Percentiles rank a stretch among this genome's conserved stretches.
Conservation (phyloP, 169 alveolate species). For the Plasmodium adleri region DNA sequence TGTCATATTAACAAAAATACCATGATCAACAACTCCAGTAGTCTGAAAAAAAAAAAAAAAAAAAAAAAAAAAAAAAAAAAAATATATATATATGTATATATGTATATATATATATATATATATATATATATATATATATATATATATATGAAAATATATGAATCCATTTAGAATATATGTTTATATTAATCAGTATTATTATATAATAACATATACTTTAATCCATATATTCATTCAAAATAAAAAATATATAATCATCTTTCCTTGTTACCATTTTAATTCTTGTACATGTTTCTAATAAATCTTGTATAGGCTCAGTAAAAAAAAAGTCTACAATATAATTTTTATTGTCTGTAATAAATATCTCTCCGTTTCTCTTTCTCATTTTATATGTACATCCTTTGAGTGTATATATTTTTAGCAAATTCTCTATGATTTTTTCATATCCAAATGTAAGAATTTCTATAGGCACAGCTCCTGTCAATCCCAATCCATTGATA, state of each 20-base stretch:
- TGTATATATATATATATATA: background rate
- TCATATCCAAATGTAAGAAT: slow-evolving; percentile 80
- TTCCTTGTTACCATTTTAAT: slow-evolving; percentile 71
- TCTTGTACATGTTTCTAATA: slow-evolving; percentile 59
- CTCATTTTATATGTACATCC: slow-evolving; percentile 76
- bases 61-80: background rate
- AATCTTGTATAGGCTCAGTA: slow-evolving; percentile 71
- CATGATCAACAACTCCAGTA: slow-evolving; percentile 88
- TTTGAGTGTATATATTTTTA: slow-evolving; percentile 34
- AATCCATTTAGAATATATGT: background rate
- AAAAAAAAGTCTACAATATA: slow-evolving; percentile 82
- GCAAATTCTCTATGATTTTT: slow-evolving; percentile 66
- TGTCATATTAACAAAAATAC: slow-evolving; percentile 86
- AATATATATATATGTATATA: background rate
- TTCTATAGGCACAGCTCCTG: slow-evolving; percentile 83
- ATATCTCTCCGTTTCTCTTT: slow-evolving; percentile 78
- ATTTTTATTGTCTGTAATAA: slow-evolving; percentile 81
- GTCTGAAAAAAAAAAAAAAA: slow-evolving; percentile 55
- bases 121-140: background rate
- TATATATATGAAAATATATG: background rate
- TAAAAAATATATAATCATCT: background rate
- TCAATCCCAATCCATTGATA: slow-evolving; percentile 76
- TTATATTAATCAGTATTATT: background rate
- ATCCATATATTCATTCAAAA: background rate
- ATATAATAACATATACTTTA: background rate